phyloP scores from a whole-genome alignment of 1,284 basidiomycete species.

The Papiliotrema nemorosa region DNA sequence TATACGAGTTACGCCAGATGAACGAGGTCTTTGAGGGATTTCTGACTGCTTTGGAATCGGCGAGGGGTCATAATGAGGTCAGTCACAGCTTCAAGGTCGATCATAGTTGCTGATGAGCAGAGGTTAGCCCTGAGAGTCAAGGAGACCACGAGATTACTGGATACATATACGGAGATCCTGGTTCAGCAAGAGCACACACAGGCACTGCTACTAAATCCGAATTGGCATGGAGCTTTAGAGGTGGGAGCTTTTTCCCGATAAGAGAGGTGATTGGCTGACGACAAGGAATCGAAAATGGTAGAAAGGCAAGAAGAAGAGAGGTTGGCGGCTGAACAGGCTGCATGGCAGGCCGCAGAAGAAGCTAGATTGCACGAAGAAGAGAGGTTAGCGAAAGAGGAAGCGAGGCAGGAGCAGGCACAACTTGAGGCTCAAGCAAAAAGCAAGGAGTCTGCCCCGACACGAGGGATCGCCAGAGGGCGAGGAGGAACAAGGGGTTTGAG shows the following conservation, averaged over 20 bases:
- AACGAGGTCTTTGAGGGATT: slow-evolving; percentile 47
- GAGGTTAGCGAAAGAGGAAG: neutral
- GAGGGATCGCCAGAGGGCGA: slow-evolving; percentile 6
- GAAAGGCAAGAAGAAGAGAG: slow-evolving; percentile 12
- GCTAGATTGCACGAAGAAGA: slow-evolving; percentile 9
- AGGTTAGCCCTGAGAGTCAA: slow-evolving; percentile 40
- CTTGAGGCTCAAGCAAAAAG: slow-evolving; percentile 4
- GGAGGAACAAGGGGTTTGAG: slow-evolving; percentile 8
- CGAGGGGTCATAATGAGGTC: slow-evolving; percentile 45
- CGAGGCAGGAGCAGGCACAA: slow-evolving; percentile 8
- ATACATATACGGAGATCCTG: slow-evolving; percentile 43
- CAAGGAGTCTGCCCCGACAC: slow-evolving; percentile 9
- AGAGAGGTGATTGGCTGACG: neutral
- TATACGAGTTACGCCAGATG: slow-evolving; percentile 45
- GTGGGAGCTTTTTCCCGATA: slow-evolving; percentile 24
- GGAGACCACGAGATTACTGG: slow-evolving; percentile 41
- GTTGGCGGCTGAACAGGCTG: slow-evolving; percentile 24
- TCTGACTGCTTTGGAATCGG: slow-evolving; percentile 35
- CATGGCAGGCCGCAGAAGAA: slow-evolving; percentile 18
- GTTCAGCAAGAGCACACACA: slow-evolving; percentile 47
- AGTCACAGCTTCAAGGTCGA: slow-evolving; percentile 5
- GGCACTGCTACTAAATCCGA: slow-evolving; percentile 34
- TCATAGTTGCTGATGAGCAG: slow-evolving; percentile 12
- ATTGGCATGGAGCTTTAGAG: slow-evolving; percentile 43
- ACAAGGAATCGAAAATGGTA: neutral